phyloP scores from a whole-genome alignment of 75 land plant species.

The Ceratopteris richardii region DNA sequence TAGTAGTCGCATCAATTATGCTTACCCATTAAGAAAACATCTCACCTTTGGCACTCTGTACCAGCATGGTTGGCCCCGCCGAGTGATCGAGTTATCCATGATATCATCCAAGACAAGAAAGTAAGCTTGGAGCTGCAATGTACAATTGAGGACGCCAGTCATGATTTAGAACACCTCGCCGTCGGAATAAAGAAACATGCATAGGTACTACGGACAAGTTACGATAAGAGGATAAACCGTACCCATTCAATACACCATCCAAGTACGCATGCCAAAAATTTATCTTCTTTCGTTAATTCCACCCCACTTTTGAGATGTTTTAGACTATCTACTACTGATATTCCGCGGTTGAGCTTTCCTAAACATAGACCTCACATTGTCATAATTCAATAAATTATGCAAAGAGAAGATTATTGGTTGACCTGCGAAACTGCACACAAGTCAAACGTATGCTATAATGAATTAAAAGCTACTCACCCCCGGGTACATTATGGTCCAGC shows the following conservation, averaged over 20 bases:
- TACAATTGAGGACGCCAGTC: too few relatives aligned
- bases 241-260: constrained; percentile 99
- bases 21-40: not conserved
- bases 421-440: not conserved
- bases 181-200: too few relatives aligned
- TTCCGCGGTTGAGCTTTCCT: constrained; percentile 94
- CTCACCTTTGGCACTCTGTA: constrained; percentile 76
- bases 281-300: constrained; percentile 58
- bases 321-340: constrained; percentile 94
- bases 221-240: constrained; percentile 4
- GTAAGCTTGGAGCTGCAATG: constrained; percentile 85
- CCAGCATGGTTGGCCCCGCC: constrained; percentile 98
- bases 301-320: constrained; percentile 57
- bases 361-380: constrained; percentile 13
- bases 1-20: too few relatives aligned
- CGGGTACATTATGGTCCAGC: constrained; percentile 99
- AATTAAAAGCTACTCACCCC: constrained; percentile 44
- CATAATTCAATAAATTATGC: not conserved
- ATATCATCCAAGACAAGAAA: constrained; percentile 95
- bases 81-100: constrained; percentile 83
- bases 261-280: constrained; percentile 64
- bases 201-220: not conserved
- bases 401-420: not conserved
- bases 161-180: too few relatives aligned
- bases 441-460: not conserved